These are phyloP conservation scores for Orychophragmus violaceus DNA, from an alignment of 345 rosid species.

Conservation along the genomic window DNA sequence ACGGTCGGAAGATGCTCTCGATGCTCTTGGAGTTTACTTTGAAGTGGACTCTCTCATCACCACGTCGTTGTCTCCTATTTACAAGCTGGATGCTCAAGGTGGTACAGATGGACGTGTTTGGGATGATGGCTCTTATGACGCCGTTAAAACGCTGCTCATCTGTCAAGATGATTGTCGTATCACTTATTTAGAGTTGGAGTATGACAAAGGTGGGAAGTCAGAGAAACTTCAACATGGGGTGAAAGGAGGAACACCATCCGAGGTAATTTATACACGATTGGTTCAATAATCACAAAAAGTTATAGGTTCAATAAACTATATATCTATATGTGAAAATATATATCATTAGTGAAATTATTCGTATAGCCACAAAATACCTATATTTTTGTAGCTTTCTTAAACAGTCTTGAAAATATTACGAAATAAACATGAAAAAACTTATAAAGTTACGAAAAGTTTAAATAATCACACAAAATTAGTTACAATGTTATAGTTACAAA, in stretches of 20 bases:
- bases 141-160: slow-evolving; percentile 5
- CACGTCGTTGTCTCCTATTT: neutral
- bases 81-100: slow-evolving; percentile 23
- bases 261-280: neutral
- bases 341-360: too few relatives aligned
- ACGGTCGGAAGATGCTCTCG: neutral
- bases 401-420: too few relatives aligned
- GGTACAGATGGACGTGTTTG: slow-evolving; percentile 13
- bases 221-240: slow-evolving; percentile 2
- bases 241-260: neutral
- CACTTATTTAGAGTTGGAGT: slow-evolving; percentile 18
- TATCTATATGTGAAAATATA: neutral
- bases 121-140: slow-evolving; percentile 19
- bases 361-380: too few relatives aligned
- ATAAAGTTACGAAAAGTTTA: too few relatives aligned
- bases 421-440: too few relatives aligned
- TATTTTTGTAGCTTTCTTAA: too few relatives aligned
- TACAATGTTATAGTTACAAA: too few relatives aligned
- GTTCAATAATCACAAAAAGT: neutral
- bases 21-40: slow-evolving; percentile 23
- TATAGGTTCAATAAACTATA: neutral
- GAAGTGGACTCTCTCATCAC: neutral
- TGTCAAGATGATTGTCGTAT: slow-evolving; percentile 15
- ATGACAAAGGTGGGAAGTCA: neutral
- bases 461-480: too few relatives aligned